Base-by-base conservation (phyloP, 306 rosid genomes). In the barrel medic (Medicago truncatula) region DNA sequence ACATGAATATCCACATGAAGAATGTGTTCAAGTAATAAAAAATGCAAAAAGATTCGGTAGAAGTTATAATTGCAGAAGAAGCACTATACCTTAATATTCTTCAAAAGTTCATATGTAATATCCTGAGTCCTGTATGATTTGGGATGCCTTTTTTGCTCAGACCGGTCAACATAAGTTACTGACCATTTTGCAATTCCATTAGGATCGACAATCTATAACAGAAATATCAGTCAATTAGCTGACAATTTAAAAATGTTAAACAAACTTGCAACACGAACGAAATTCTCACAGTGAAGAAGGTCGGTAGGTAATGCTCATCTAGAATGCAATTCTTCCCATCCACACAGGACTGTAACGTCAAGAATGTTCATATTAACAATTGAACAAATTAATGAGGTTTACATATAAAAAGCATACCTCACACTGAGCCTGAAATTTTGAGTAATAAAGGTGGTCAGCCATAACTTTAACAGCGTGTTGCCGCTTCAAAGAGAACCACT, bases 101-200 rank as follows among this genome's bases (percentile, higher is more conserved):
- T 87, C 73, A 90, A 77, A 76, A 92, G 93, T 69, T 81, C 92
- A 6, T 69, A 28, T 1, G 89, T 88, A 69, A 96, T 58, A 87
- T 92, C 98, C 44, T 60, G 80, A 70, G 82, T 78, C 76, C 66
- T 85, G 17, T 92, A 96, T 3, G 93, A 83, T 80, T 89, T 96
- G 11, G 99, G 99, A 68, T 96, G 99, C 99, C 98, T 89, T 79
- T 92, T 92, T 87, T 87, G 83, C 82, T 96, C 97, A 9, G 98
- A 96, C 99, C 99, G 92, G 70, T 96, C 99, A 69, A 96, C 99
- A 54, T 90, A 91, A 34, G 99, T 96, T 79, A 92, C 78, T 3
- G 99, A 92, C 99, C 98, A 96, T 78, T 96, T 96, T 7, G 99
- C 89, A 38, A 96, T 88, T 68, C 99, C 99, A 47, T 90, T 89